Evolutionary conservation across 2,329 filamentous ascomycete species (phyloP).

Genomic region (Shiraia bambusicola): DNA sequence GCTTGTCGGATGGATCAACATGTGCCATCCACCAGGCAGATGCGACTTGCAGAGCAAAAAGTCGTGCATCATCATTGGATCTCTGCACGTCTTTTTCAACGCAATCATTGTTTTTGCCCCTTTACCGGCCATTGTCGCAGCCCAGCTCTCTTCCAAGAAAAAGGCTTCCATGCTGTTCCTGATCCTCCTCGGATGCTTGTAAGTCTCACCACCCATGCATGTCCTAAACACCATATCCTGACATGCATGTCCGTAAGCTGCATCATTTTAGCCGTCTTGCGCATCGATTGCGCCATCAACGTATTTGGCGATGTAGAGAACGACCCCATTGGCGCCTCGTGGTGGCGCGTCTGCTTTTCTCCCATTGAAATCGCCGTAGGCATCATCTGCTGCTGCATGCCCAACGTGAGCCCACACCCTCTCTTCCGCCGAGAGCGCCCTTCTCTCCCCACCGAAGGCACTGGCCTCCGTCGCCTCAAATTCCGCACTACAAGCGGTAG

Average conservation of each 20-base stretch:
- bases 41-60: slow-evolving; percentile 18
- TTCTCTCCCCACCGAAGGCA: slow-evolving; percentile 8
- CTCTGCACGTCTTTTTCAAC: slow-evolving; percentile 23
- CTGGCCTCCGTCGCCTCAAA: slow-evolving; percentile 19
- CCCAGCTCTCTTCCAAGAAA: slow-evolving; percentile 13
- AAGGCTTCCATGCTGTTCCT: slow-evolving; percentile 12
- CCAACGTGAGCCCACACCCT: slow-evolving; percentile 12
- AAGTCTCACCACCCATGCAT: neutral
- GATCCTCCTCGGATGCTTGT: slow-evolving; percentile 22
- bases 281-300: slow-evolving; percentile 21
- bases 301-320: slow-evolving; percentile 16
- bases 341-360: slow-evolving; percentile 23
- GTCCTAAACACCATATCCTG: neutral
- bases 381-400: slow-evolving; percentile 23
- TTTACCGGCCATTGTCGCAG: slow-evolving; percentile 14
- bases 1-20: slow-evolving; percentile 17
- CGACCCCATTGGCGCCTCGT: slow-evolving; percentile 20
- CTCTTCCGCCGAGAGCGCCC: slow-evolving; percentile 13
- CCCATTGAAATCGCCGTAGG: slow-evolving; percentile 24
- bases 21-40: slow-evolving; percentile 20
- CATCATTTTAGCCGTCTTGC: slow-evolving; percentile 18
- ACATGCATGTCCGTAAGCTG: slow-evolving; percentile 10
- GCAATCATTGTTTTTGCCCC: slow-evolving; percentile 13
- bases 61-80: slow-evolving; percentile 20
- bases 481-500: slow-evolving; percentile 17